A percentile compares a stretch with the other conserved stretches of the same genome.
Evolutionary conservation across 2,329 filamentous ascomycete species (phyloP).

Genomic region (Phialocephala subalpina): DNA sequence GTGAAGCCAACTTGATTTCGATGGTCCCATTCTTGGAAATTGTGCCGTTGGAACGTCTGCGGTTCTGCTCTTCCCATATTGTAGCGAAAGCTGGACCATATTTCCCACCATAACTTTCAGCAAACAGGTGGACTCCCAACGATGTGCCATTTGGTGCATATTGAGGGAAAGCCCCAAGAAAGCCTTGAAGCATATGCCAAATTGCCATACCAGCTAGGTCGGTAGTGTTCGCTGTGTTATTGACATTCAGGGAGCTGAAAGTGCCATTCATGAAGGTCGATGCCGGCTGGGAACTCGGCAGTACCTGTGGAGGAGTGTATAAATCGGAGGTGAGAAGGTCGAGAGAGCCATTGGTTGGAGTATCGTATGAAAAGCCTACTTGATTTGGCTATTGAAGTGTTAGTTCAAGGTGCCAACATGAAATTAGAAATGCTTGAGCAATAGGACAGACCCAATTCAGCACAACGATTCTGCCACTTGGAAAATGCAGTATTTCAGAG

Average conservation of each 20-base stretch:
- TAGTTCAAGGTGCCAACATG: slow-evolving; percentile 19
- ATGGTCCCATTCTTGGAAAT: slow-evolving; percentile 59
- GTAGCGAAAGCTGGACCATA: slow-evolving; percentile 73
- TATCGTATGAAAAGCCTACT: slow-evolving; percentile 74
- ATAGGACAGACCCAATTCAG: background rate
- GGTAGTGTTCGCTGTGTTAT: slow-evolving; percentile 55
- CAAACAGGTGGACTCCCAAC: slow-evolving; percentile 69
- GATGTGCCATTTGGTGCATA: slow-evolving; percentile 61
- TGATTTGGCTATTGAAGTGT: slow-evolving; percentile 67
- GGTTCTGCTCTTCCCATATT: slow-evolving; percentile 68
- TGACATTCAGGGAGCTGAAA: slow-evolving; percentile 62
- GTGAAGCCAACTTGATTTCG: slow-evolving; percentile 65
- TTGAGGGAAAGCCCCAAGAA: slow-evolving; percentile 64
- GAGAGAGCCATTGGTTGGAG: slow-evolving; percentile 66
- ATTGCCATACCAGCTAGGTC: slow-evolving; percentile 61
- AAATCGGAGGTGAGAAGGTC: slow-evolving; percentile 53
- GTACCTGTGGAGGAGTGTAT: slow-evolving; percentile 48
- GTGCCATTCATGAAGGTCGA: slow-evolving; percentile 66
- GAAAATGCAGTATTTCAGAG: background rate
- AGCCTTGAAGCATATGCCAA: slow-evolving; percentile 67
- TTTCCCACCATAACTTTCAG: slow-evolving; percentile 75
- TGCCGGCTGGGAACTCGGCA: slow-evolving; percentile 41
- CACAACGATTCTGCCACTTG: background rate
- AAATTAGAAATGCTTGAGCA: background rate
- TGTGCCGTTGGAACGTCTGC: slow-evolving; percentile 57